Evolutionary conservation across 139 green algal genomes (phyloP).

Genomic region (Mesotaenium endlicherianum): DNA sequence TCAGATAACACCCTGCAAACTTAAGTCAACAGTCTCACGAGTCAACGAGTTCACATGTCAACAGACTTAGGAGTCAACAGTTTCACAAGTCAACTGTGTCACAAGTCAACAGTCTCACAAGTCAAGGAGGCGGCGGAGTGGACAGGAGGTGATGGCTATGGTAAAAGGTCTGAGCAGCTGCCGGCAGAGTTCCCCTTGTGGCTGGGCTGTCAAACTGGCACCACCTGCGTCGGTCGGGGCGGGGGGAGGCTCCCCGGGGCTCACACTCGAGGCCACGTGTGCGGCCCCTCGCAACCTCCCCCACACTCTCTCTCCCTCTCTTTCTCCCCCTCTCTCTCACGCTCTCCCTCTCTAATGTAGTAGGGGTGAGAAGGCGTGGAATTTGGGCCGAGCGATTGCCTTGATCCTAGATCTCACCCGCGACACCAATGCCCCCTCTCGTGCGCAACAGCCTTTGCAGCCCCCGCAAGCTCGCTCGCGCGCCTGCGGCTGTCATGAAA

Average conservation of each 20-base stretch:
- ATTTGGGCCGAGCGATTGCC: not conserved
- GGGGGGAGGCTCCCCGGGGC: not conserved
- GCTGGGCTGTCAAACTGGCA: not conserved
- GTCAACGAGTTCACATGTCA: not conserved
- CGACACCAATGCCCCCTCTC: not conserved
- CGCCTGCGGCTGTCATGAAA: not conserved
- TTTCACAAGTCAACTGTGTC: no score
- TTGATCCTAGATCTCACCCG: constrained; percentile 1
- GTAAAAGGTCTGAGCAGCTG: constrained; percentile 13
- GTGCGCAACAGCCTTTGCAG: not conserved
- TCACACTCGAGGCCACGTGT: not conserved
- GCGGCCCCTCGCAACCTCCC: not conserved
- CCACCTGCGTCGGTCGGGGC: no score
- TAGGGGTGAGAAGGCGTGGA: constrained; percentile 14
- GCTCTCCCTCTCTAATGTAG: no score
- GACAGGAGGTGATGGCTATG: not conserved
- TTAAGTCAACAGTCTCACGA: not conserved
- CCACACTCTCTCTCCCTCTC: not conserved
- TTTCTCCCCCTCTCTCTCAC: no score
- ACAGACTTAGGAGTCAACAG: not conserved
- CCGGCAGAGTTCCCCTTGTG: not conserved
- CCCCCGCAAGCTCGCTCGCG: not conserved
- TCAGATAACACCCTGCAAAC: not conserved
- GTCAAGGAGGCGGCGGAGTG: not conserved
- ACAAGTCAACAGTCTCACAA: not conserved